Conservation (phyloP, 2,329 filamentous ascomycete species). For the Colletotrichum tamarilloi region DNA sequence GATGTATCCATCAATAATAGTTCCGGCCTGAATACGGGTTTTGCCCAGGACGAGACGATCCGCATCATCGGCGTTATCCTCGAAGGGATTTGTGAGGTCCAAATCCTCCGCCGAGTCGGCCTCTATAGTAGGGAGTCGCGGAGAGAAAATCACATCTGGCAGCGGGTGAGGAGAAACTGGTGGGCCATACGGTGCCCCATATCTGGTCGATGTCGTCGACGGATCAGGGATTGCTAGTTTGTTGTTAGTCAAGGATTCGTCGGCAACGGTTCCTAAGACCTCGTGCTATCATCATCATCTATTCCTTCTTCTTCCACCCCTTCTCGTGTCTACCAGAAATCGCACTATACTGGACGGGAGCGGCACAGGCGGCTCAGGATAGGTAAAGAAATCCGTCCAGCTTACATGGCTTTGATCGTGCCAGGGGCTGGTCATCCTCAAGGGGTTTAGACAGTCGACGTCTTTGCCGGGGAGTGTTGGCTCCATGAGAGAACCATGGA, state of each 20-base stretch:
- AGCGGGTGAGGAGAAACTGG: neutral
- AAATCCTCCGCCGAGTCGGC: neutral
- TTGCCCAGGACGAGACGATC: slow-evolving; percentile 7
- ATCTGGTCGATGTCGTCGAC: neutral
- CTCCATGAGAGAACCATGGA: neutral
- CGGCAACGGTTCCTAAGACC: neutral
- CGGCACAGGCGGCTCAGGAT: neutral
- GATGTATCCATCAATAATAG: slow-evolving; percentile 35
- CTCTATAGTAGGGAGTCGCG: neutral
- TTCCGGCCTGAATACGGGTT: neutral
- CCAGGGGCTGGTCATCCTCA: neutral
- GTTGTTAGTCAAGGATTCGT: neutral
- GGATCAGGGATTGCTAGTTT: neutral
- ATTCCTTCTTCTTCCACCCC: neutral
- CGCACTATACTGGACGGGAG: neutral
- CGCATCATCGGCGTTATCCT: slow-evolving; percentile 29
- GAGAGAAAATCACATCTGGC: neutral
- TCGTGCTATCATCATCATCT: neutral
- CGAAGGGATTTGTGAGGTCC: slow-evolving; percentile 24
- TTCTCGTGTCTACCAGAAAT: neutral
- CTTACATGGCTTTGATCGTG: neutral
- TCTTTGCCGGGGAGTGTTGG: slow-evolving; percentile 3
- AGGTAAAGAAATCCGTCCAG: neutral
- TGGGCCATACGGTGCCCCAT: slow-evolving; percentile 5
- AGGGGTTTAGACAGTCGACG: slow-evolving; percentile 10